Base-by-base conservation (phyloP, 2,329 filamentous ascomycete species). In the Aspergillus hiratsukae region DNA sequence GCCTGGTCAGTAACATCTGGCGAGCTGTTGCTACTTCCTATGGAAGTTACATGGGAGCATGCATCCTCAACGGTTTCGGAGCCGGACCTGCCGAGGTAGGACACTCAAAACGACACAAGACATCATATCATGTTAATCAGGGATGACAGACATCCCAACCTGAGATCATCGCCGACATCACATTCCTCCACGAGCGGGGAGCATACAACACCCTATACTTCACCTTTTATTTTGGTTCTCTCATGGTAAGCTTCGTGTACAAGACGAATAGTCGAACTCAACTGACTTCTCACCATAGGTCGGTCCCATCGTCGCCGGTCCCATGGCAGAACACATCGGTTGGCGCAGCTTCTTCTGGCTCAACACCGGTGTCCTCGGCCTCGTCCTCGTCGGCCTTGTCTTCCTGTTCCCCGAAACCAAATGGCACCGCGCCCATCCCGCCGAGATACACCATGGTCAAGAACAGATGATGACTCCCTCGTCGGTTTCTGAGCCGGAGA, bases 291-390 rank as follows among this genome's bases (percentile, higher is more conserved):
- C 14, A 7, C 11, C 29, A 17, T n/a, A 37, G 31, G 31, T 37
- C 52, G 81, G 77, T 3, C 82, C 81, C 2, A 86, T 86, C 56
- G 77, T 86, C 49, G 75, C 82, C 1, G 85, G 85, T 1, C 72
- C 81, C 0, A 87, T 88, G 83, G 78, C 83, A 1, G 73, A 81
- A 46, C 77, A 81, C 37, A 67, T 80, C 3, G 83, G 83, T 49
- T 86, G 83, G 81, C 75, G 83, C 27, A 83, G 74, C 64, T 87
- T 87, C 68, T 87, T 83, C 82, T 87, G 84, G 84, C 74, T 87
- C 59, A 86, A 87, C 60, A 80, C 83, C 2, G 85, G 67, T 1
- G 51, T 87, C 1, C 69, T 84, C 2, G 79, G 72, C 1, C 64
- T 81, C 3, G 78, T 78, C 0, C 70, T 81, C 23, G 29, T 85